Percentiles rank a stretch among this genome's conserved stretches.
Conservation (phyloP, 2,329 filamentous ascomycete species). For the Pyricularia pennisetigena region DNA sequence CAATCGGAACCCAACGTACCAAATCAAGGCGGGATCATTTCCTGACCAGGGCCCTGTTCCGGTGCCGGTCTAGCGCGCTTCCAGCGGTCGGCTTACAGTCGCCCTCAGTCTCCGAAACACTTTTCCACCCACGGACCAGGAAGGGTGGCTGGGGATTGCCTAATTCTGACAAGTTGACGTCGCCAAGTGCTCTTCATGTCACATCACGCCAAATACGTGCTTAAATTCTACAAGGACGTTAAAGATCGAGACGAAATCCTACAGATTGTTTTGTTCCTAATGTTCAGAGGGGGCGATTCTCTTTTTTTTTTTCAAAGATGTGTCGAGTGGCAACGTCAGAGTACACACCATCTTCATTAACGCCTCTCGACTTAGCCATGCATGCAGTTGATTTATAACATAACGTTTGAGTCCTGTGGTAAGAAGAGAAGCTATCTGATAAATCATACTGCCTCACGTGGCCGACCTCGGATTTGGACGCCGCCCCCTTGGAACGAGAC, state of each 20-base stretch:
- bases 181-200: neutral
- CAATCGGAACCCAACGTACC: neutral
- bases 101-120: neutral
- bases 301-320: neutral
- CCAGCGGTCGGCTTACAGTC: neutral
- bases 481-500: neutral
- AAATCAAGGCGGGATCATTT: neutral
- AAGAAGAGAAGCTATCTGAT: neutral
- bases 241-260: neutral
- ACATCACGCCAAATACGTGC: neutral
- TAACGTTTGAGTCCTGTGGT: neutral
- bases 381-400: neutral
- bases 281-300: neutral
- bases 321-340: neutral
- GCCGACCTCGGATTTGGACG: neutral
- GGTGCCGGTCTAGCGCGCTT: conserved; percentile 1
- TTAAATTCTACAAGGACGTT: no score
- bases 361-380: neutral
- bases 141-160: neutral
- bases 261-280: neutral
- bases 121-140: neutral
- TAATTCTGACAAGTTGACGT: neutral
- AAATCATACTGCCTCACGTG: neutral
- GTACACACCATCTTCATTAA: neutral
- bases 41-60: neutral